phyloP scores from a whole-genome alignment of 176 grass and related monocot species.

The Microstegium vimineum region DNA sequence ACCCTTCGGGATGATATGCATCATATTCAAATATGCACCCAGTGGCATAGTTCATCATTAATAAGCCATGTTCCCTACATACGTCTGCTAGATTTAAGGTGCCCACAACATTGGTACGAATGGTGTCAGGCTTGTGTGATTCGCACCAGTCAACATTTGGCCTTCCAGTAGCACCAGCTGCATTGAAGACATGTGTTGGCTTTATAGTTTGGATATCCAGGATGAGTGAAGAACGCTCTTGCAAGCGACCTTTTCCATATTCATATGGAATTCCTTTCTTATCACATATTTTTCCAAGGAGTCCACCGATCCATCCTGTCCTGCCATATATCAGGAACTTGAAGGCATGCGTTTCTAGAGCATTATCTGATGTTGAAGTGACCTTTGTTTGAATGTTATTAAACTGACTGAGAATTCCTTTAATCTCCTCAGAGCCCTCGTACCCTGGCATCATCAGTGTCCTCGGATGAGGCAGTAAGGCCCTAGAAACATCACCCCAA shows the following conservation, averaged over 20 bases:
- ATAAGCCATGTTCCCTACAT: constrained; percentile 60
- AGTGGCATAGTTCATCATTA: constrained; percentile 81
- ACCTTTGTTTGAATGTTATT: constrained; percentile 45
- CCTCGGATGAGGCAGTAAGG: constrained; percentile 77
- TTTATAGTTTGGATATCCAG: constrained; percentile 65
- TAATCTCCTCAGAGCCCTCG: constrained; percentile 59
- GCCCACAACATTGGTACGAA: constrained; percentile 72
- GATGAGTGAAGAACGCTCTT: constrained; percentile 53
- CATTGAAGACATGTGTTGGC: constrained; percentile 88
- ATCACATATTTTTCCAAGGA: constrained; percentile 86
- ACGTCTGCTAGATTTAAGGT: constrained; percentile 68
- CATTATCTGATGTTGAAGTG: constrained; percentile 34
- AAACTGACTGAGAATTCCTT: constrained; percentile 54
- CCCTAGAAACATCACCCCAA: constrained; percentile 89
- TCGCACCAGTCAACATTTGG: constrained; percentile 93
- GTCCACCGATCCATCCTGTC: constrained; percentile 82
- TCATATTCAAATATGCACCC: constrained; percentile 89
- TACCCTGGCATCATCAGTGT: constrained; percentile 79
- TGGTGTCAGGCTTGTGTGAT: constrained; percentile 73
- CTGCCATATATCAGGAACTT: constrained; percentile 80
- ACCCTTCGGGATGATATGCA: constrained; percentile 59
- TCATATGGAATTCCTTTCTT: constrained; percentile 68
- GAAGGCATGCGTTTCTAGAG: constrained; percentile 21
- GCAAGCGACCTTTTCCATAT: constrained; percentile 72
- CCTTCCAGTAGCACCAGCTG: constrained; percentile 72